A percentile compares a stretch with the other conserved stretches of the same genome.
Conservation (phyloP, 768 basidiomycete genomes). For the Candolleomyces aberdarensis region DNA sequence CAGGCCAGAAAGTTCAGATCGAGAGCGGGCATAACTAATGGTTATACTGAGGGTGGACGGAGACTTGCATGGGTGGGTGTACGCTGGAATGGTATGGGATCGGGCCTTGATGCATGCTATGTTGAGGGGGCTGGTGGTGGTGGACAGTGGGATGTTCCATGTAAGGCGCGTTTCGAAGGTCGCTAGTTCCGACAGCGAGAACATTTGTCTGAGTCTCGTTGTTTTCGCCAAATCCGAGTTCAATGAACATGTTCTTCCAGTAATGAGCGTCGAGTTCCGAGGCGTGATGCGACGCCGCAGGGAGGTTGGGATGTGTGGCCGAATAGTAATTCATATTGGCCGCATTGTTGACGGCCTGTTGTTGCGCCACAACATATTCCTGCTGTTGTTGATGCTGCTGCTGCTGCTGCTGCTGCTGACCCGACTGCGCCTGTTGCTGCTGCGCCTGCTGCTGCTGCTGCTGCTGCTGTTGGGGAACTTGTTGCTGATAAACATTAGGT, state of each 20-base stretch:
- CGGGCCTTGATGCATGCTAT: slow-evolving; percentile 21
- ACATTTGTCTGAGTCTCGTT: slow-evolving; percentile 27
- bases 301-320: slow-evolving; percentile 27
- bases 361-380: slow-evolving; percentile 9
- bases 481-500: slow-evolving; percentile 13
- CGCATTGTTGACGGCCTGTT: slow-evolving; percentile 4
- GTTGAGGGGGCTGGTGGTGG: slow-evolving; percentile 12
- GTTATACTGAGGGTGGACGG: background rate
- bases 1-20: background rate
- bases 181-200: slow-evolving; percentile 16
- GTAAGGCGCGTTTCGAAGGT: slow-evolving; percentile 22
- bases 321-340: slow-evolving; percentile 10
- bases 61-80: slow-evolving; percentile 11
- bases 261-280: slow-evolving; percentile 66
- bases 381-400: slow-evolving; percentile 6
- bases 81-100: slow-evolving; percentile 30
- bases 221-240: slow-evolving; percentile 64
- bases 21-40: background rate
- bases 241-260: slow-evolving; percentile 72
- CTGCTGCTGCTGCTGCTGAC: background rate
- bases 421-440: slow-evolving; percentile 9
- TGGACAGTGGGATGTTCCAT: slow-evolving; percentile 23
- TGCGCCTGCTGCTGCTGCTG: slow-evolving; percentile 9
- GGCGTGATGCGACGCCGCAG: slow-evolving; percentile 38
- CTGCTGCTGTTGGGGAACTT: background rate